phyloP scores from a whole-genome alignment of 108 stramenopile species.

The Chaetoceros tenuissimus region DNA sequence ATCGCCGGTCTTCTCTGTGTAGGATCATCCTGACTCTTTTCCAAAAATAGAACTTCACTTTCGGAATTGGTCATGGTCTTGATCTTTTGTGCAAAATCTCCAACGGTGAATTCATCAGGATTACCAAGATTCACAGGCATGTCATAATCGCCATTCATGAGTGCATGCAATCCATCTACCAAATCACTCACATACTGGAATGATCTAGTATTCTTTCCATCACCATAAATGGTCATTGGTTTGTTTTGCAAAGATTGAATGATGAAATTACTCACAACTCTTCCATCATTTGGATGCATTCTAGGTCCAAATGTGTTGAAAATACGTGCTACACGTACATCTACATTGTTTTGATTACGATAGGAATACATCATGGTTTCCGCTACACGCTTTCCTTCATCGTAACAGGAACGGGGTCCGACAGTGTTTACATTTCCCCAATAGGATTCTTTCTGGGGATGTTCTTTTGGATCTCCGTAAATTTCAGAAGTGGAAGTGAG shows the following conservation, averaged over 20 bases:
- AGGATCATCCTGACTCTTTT: constrained; percentile 87
- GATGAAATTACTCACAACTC: constrained; percentile 98
- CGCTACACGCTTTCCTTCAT: constrained; percentile 99
- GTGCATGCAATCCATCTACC: constrained; percentile 89
- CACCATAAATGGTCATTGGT: constrained; percentile 95
- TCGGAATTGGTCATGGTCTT: constrained; percentile 56
- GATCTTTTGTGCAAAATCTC: constrained; percentile 82
- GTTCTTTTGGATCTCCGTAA: constrained; percentile 79
- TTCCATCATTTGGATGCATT: constrained; percentile 99
- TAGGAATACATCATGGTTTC: constrained; percentile 99
- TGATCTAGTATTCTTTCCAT: constrained; percentile 91
- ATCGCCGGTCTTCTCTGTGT: constrained; percentile 93
- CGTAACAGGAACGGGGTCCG: constrained; percentile 97
- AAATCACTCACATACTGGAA: constrained; percentile 98
- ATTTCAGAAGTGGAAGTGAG: constrained; percentile 94
- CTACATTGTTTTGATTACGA: constrained; percentile 81
- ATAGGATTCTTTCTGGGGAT: constrained; percentile 94
- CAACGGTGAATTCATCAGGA: constrained; percentile 94
- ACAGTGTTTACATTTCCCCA: constrained; percentile 99
- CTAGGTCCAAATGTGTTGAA: constrained; percentile 99
- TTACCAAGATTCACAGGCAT: constrained; percentile 97
- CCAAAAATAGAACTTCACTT: constrained; percentile 65
- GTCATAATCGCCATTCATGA: constrained; percentile 93
- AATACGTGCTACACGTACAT: constrained; percentile 96
- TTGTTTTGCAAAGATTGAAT: constrained; percentile 96